A percentile compares a stretch with the other conserved stretches of the same genome.
Conservation (phyloP, 139 green algal genomes). For the Tetratostichococcus sp. region DNA sequence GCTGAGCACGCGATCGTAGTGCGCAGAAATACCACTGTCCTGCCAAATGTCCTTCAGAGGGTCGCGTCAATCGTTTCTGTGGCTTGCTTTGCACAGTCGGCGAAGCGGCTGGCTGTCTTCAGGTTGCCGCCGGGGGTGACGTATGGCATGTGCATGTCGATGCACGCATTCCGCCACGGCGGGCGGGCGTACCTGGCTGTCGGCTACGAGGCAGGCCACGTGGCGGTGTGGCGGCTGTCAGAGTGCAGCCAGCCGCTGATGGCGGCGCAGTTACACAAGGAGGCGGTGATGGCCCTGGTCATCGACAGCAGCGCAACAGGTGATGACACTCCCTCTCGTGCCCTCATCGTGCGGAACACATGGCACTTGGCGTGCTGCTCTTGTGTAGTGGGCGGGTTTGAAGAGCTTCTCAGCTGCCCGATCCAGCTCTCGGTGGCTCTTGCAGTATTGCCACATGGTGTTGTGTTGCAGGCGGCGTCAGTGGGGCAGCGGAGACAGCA, state of each 20-base stretch:
- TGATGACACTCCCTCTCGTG: not conserved
- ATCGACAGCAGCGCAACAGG: slow-evolving; percentile 6
- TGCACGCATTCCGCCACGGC: slow-evolving; percentile 19
- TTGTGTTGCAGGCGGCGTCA: slow-evolving; percentile 12
- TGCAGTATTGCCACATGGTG: no score
- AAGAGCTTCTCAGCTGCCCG: no score
- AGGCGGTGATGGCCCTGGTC: slow-evolving; percentile 41
- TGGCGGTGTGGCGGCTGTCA: slow-evolving; percentile 42
- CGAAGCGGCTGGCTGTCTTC: not conserved
- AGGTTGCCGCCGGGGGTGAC: slow-evolving; percentile 9
- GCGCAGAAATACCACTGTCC: not conserved
- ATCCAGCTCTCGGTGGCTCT: no score
- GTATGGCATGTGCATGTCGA: slow-evolving; percentile 40
- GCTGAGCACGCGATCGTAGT: not conserved
- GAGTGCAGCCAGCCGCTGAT: not conserved
- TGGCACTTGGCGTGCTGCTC: no score
- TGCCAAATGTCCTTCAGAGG: no score
- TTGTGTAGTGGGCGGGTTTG: no score
- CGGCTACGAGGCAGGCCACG: slow-evolving; percentile 49
- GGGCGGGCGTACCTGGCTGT: slow-evolving; percentile 16
- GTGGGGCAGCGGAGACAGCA: slow-evolving; percentile 30
- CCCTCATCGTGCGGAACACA: no score
- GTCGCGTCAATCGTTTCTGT: no score
- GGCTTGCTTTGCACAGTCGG: not conserved
- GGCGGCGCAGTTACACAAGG: slow-evolving; percentile 22